These are phyloP conservation scores for Lagenidium giganteum DNA, from an alignment of 352 stramenopile species.

Conservation along the genomic window DNA sequence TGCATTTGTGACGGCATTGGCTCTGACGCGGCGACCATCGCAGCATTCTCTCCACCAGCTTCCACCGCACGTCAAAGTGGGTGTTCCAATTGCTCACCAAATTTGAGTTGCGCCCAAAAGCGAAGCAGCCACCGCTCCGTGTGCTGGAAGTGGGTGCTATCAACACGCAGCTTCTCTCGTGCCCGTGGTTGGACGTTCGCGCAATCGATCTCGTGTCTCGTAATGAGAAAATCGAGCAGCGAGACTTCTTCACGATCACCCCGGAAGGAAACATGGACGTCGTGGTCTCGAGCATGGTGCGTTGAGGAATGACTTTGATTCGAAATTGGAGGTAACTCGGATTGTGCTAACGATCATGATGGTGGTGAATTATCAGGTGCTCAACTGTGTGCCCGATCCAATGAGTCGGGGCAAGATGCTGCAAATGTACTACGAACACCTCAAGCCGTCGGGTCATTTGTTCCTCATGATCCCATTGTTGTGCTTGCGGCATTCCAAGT, in stretches of 20 bases:
- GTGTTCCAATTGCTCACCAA: constrained; percentile 87
- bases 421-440: constrained; percentile 49
- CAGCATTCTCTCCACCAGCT: constrained; percentile 91
- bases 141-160: constrained; percentile 92
- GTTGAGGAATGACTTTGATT: too few species aligned
- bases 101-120: constrained; percentile 62
- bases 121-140: constrained; percentile 51
- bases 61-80: constrained; percentile 95
- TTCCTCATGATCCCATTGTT: constrained; percentile 79
- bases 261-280: constrained; percentile 79
- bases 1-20: constrained; percentile 1
- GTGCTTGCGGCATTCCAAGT: constrained; percentile 69
- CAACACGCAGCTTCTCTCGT: constrained; percentile 95
- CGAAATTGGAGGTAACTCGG: too few species aligned
- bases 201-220: constrained; percentile 94
- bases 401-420: constrained; percentile 77
- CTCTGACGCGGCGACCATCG: not conserved
- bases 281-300: constrained; percentile 90
- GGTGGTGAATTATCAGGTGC: constrained; percentile 46
- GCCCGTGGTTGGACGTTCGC: constrained; percentile 87
- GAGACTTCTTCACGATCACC: constrained; percentile 88
- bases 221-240: constrained; percentile 87
- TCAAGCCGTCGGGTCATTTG: constrained; percentile 41
- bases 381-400: constrained; percentile 95
- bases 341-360: not conserved